Conservation (phyloP, 352 stramenopile species). For the Phytophthora cryptogea region DNA sequence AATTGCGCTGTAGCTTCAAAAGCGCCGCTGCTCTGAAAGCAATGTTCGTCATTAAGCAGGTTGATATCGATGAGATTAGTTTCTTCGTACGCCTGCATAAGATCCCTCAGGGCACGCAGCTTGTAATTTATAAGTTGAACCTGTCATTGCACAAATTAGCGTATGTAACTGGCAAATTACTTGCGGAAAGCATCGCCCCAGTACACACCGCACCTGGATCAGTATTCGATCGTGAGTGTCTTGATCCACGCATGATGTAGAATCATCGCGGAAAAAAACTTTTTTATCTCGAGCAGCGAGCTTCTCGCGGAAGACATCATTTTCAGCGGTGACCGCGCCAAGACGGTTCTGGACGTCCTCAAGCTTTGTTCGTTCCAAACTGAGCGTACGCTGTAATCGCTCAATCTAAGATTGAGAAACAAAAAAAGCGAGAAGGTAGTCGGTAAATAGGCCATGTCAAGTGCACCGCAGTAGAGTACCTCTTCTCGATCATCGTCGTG, state of each 20-base stretch:
- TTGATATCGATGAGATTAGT: conserved; percentile 43
- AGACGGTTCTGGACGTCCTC: conserved; percentile 21
- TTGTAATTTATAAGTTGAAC: conserved; percentile 31
- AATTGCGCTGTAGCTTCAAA: conserved; percentile 10
- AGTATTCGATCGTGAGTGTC: conserved; percentile 21
- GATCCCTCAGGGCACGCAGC: conserved; percentile 31
- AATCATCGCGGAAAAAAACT: neutral
- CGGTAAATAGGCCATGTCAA: neutral
- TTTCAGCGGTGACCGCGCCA: conserved; percentile 18
- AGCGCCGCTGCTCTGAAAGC: conserved; percentile 5
- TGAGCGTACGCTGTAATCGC: conserved; percentile 28
- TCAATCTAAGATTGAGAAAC: conserved; percentile 19
- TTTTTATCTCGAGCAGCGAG: conserved; percentile 12
- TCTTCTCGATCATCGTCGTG: conserved; percentile 42
- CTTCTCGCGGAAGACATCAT: conserved; percentile 23
- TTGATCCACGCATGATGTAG: conserved; percentile 13
- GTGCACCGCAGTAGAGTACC: conserved; percentile 21
- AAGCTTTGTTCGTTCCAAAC: conserved; percentile 8
- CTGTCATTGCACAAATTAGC: conserved; percentile 1
- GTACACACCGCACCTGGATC: conserved; percentile 20
- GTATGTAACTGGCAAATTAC: neutral
- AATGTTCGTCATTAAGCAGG: conserved; percentile 27
- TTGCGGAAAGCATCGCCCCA: neutral
- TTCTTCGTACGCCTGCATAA: conserved; percentile 41
- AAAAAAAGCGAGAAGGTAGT: neutral